Conservation (phyloP, 2,329 filamentous ascomycete species). For the Cladosporium oxysporum region DNA sequence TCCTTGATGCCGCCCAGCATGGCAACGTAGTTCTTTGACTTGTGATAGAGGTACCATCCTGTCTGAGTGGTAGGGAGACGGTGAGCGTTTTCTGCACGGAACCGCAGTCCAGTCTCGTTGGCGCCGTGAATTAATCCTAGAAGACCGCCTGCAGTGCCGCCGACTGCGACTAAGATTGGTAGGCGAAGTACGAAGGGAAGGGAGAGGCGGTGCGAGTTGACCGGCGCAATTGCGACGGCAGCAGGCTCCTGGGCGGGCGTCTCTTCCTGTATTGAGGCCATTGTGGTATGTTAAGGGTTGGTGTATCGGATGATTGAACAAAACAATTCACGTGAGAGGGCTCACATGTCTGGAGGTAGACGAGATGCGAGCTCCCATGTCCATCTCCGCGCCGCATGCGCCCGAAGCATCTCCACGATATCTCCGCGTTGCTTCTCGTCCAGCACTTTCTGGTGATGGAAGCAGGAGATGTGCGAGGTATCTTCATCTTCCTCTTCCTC, state of each 20-base stretch:
- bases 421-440: neutral
- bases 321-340: neutral
- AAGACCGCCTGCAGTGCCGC: conserved; percentile 32
- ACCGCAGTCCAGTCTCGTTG: conserved; percentile 63
- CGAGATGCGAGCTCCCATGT: neutral
- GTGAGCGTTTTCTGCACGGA: conserved; percentile 95
- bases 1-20: conserved; percentile 76
- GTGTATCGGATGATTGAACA: neutral
- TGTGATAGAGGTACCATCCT: conserved; percentile 99
- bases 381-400: neutral
- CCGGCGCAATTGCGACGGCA: neutral
- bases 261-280: neutral
- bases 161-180: conserved; percentile 31
- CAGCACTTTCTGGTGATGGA: neutral
- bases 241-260: neutral
- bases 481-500: neutral
- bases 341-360: neutral
- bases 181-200: conserved; percentile 37
- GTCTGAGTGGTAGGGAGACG: conserved; percentile 78
- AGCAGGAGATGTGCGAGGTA: neutral
- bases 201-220: conserved; percentile 34
- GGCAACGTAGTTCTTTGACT: conserved; percentile 91
- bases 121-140: conserved; percentile 38
- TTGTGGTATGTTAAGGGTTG: neutral
- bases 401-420: neutral